Conservation (phyloP, 768 basidiomycete genomes). For the Paxillus involutus region DNA sequence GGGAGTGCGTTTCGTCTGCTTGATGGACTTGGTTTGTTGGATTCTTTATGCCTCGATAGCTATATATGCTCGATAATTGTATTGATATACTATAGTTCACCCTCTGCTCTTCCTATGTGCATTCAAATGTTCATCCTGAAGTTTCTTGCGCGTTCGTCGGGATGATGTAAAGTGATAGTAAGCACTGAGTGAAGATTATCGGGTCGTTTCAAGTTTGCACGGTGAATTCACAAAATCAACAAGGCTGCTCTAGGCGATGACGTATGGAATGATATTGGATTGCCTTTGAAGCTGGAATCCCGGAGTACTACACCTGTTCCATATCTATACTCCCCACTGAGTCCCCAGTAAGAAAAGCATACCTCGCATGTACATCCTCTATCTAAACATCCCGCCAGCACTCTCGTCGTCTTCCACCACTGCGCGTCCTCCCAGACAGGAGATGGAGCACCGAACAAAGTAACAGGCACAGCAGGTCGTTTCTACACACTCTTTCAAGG, state of each 20-base stretch:
- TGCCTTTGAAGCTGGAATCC: no score
- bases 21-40: not conserved
- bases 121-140: not conserved
- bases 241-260: no score
- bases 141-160: no score
- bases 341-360: not conserved
- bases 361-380: not conserved
- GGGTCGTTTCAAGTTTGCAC: no score
- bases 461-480: slow-evolving; percentile 12
- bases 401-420: no score
- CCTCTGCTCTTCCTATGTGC: not conserved
- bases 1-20: not conserved
- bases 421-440: not conserved
- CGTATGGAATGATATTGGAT: no score
- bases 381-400: slow-evolving; percentile 12
- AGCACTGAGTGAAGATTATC: no score
- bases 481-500: slow-evolving; percentile 16
- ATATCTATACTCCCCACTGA: no score
- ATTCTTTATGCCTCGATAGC: not conserved
- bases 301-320: not conserved
- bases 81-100: not conserved
- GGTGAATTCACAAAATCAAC: no score
- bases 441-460: no score
- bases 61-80: no score
- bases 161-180: no score